Evolutionary conservation across 2,329 filamentous ascomycete genomes (phyloP).

Genomic region (Cercospora sesami): DNA sequence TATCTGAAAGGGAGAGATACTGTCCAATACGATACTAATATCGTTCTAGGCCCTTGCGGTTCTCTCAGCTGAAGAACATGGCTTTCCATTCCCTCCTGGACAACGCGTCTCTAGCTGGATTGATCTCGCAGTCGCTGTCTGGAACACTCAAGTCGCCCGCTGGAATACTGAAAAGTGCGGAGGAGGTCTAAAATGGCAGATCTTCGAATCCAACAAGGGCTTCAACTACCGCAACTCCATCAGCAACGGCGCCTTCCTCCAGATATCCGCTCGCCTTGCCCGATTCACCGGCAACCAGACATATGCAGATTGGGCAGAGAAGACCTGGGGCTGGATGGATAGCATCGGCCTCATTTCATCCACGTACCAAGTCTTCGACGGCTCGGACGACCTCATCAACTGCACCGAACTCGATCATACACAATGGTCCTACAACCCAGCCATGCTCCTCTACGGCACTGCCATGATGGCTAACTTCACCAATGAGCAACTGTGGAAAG

Average conservation of each 20-base stretch:
- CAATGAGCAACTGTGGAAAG: conserved; percentile 55
- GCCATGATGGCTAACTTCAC: conserved; percentile 59
- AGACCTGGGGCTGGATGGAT: conserved; percentile 59
- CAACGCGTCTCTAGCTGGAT: conserved; percentile 64
- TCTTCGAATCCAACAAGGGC: conserved; percentile 73
- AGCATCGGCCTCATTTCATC: conserved; percentile 53
- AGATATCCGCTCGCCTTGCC: conserved; percentile 66
- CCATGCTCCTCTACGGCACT: conserved; percentile 56
- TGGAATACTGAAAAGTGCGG: conserved; percentile 68
- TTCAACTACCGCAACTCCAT: conserved; percentile 61
- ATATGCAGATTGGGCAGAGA: conserved; percentile 74
- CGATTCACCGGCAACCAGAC: conserved; percentile 77
- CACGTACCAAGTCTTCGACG: conserved; percentile 57
- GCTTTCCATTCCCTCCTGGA: conserved; percentile 64
- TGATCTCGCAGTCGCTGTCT: conserved; percentile 74
- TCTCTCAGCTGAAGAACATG: conserved; percentile 74
- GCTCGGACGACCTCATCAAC: conserved; percentile 52
- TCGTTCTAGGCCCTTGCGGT: conserved; percentile 82
- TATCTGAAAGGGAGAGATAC: not conserved
- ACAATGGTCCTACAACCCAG: conserved; percentile 60
- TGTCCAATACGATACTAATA: not conserved
- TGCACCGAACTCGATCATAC: conserved; percentile 55
- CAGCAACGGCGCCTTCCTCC: conserved; percentile 60
- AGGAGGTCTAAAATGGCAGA: conserved; percentile 83
- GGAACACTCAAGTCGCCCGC: conserved; percentile 71